These are phyloP conservation scores for Crucibulum parvulum DNA, from an alignment of 1,284 basidiomycete genomes.

Conservation along the genomic window DNA sequence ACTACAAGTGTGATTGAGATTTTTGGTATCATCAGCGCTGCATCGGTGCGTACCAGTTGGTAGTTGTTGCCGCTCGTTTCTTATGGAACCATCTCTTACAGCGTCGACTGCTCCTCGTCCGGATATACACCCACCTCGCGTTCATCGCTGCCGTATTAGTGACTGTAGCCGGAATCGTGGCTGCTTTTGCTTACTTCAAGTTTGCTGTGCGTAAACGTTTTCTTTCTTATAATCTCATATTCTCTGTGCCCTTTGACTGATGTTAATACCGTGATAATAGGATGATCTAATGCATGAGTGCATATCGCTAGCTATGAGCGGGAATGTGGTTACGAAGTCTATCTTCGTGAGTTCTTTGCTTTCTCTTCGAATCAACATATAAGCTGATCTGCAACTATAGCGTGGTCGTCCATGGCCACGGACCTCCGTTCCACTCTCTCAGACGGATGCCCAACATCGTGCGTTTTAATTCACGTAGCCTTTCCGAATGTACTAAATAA, in stretches of 20 bases:
- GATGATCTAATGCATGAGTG: conserved; percentile 55
- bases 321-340: conserved; percentile 37
- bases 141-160: conserved; percentile 60
- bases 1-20: conserved; percentile 55
- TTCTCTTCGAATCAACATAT: not conserved
- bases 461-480: conserved; percentile 22
- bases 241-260: not conserved
- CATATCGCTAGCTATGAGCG: conserved; percentile 47
- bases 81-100: conserved; percentile 28
- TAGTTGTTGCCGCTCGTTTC: conserved; percentile 1
- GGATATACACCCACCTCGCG: conserved; percentile 63
- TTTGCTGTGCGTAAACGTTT: conserved; percentile 41
- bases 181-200: conserved; percentile 69
- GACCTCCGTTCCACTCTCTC: conserved; percentile 33
- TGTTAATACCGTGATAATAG: conserved; percentile 32
- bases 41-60: conserved; percentile 34
- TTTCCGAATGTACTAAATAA: not conserved
- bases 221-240: not conserved
- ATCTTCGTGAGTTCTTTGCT: conserved; percentile 33
- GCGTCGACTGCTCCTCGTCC: conserved; percentile 66
- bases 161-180: conserved; percentile 61
- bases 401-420: conserved; percentile 48
- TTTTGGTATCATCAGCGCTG: conserved; percentile 61
- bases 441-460: conserved; percentile 53
- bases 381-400: conserved; percentile 14